Evolutionary conservation across 345 rosid genomes (phyloP), one percentile per base, ranked within the genome.

Genomic region (Acer yangbiense): DNA sequence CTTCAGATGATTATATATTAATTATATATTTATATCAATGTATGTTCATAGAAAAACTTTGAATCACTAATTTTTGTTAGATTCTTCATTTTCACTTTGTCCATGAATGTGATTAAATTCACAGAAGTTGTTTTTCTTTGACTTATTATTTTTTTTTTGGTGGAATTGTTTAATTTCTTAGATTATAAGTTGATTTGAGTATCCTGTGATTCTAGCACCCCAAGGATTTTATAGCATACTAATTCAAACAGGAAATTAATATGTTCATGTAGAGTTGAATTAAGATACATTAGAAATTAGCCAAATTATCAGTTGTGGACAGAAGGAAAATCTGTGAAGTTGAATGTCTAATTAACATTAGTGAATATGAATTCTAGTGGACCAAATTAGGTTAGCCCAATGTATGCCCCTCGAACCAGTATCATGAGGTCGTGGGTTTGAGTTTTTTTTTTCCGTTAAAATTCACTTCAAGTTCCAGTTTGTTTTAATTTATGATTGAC

Each of bases 31-130:
- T 35, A 60, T 60, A 7, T 60, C 2, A 50, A 16, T 63, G 69
- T 74, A 64, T 23, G 43, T 63, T 1, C 69, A 16, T 27, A 43
- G 77, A 63, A 63, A 44, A 60, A 74, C 27, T 58, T 25, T 74
- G 43, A 46, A 73, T 25, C 66, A 62, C 23, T 27, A 21, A 41
- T n/a, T 74, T 74, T 44, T 74, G 69, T 46, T 48, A 43, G 68
- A 25, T 17, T 27, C 1, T 74, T n/a, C 29, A 6, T 9, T n/a
- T 35, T 55, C 50, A 29, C 25, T 32, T 10, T 27, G 72, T 12
- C n/a, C 21, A 14, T 48, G 60, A 27, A 0, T 27, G 14, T 70
- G 41, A 50, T 52, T 71, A 39, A 61, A 8, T 7, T 23, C 21
- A 50, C 46, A 52, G 25, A 27, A 21, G 9, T 23, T n/a, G 44